Percentiles rank a stretch among this genome's conserved stretches.
Conservation (phyloP, 1,284 basidiomycete species). For the Leucoagaricus sp. region DNA sequence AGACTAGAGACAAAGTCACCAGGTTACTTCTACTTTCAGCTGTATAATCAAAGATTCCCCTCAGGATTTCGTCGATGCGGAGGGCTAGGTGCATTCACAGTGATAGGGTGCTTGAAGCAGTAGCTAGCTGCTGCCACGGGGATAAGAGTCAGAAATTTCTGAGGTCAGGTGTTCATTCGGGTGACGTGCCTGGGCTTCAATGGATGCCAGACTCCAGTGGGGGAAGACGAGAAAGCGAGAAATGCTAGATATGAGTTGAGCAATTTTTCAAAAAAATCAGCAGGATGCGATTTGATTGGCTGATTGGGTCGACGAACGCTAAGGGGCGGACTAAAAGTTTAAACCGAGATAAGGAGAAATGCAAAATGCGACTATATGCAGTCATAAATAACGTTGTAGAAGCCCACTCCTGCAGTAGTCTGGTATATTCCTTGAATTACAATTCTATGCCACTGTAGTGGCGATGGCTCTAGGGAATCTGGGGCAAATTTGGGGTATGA, state of each 20-base stretch:
- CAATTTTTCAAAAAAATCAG: constrained; percentile 4
- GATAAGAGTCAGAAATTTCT: background rate
- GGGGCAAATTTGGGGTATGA: too few species aligned
- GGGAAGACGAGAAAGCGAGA: background rate
- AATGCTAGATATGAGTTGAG: background rate
- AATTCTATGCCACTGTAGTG: too few species aligned
- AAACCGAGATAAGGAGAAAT: too few species aligned
- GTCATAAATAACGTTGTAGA: too few species aligned
- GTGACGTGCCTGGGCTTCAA: background rate
- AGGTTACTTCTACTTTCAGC: constrained; percentile 32
- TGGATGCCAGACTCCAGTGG: background rate
- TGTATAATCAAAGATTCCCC: constrained; percentile 41
- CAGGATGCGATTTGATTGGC: constrained; percentile 4
- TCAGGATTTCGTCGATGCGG: constrained; percentile 53
- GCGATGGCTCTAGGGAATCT: too few species aligned
- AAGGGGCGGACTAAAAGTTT: background rate
- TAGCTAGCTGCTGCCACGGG: background rate
- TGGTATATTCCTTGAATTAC: too few species aligned
- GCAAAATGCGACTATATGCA: too few species aligned
- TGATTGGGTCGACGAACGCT: background rate
- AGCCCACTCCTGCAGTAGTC: too few species aligned
- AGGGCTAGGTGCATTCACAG: constrained; percentile 48
- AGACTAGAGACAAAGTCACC: constrained; percentile 38
- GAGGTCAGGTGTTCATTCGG: too few species aligned
- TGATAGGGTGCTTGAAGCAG: background rate